Evolutionary conservation across 495 filamentous ascomycete species (phyloP), one percentile per base, ranked within the genome.

Genomic region (Penicillium nucicola): DNA sequence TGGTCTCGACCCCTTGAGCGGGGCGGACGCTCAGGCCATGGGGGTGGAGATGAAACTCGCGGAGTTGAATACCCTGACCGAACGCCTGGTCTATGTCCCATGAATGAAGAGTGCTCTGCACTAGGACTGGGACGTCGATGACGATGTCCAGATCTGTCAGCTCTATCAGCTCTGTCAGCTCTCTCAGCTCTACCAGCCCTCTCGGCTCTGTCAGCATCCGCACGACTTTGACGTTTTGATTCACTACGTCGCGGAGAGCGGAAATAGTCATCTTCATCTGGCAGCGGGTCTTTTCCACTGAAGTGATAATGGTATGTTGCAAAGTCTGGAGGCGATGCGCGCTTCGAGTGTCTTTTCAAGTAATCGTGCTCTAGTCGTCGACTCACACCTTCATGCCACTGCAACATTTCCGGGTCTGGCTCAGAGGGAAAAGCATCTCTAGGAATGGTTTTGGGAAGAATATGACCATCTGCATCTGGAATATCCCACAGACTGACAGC

Each of bases 391-490:
- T 90, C 82, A 61, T 97, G 89, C 93, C 93, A 98, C 48, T 74
- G 66, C 34, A 89, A 77, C 68, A 92, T 93, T 15, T 88, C 87
- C 10, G 72, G 63, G 61, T 97, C 92, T 0, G 90, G 82, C 18
- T 81, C 69, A 5, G 75, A 62, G 0, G 93, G 93, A 48, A 98
- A 91, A 0, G 84, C 83, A 15, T 84, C 79, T 31, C 77, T 74
- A 4, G 93, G 95, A 7, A 98, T 78, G 34, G 82, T 70, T 54
- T 82, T 81, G 1, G 92, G 93, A 50, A 98, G 95, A n/a, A 77
- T 65, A 0, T 84, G 84, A 2, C 84, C 88, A 35, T 83, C 80
- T 0, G 90, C 87, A 62, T 92, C 78, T 41, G 76, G 74, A 35
- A 98, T 80, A 42, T 81, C 79, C 77, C 89, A 96, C 34, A 86